Percentiles rank a stretch among this genome's conserved stretches.
These are phyloP conservation scores for Neurospora sp. DNA, from an alignment of 495 filamentous ascomycete species.

Conservation along the genomic window DNA sequence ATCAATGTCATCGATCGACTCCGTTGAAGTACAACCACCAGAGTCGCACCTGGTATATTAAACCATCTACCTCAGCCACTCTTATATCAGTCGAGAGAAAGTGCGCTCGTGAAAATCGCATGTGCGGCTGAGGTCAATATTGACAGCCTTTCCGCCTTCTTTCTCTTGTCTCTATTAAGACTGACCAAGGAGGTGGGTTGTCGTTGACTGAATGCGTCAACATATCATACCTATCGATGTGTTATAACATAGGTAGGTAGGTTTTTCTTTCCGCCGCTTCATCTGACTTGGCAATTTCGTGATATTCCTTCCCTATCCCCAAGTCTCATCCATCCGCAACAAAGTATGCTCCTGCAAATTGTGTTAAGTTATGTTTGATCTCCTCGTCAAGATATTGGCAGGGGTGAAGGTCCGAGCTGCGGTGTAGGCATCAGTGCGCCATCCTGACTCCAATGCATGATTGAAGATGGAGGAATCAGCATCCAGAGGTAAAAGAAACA, in stretches of 20 bases:
- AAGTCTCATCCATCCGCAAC: not conserved
- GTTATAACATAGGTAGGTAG: not conserved
- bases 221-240: not conserved
- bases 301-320: not conserved
- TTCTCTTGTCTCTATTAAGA: not conserved
- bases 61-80: not conserved
- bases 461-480: not conserved
- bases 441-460: not conserved
- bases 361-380: not conserved
- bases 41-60: not conserved
- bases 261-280: not conserved
- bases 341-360: not conserved
- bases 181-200: not conserved
- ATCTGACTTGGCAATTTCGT: not conserved
- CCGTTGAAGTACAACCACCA: not conserved
- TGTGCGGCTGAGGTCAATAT: not conserved
- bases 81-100: not conserved
- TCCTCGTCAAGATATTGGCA: not conserved
- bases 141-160: not conserved
- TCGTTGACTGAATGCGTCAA: not conserved
- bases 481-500: not conserved
- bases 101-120: not conserved
- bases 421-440: not conserved
- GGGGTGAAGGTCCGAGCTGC: not conserved
- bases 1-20: not conserved